Base-by-base conservation (phyloP, 768 basidiomycete species). In the Lentinus tigrinus region DNA sequence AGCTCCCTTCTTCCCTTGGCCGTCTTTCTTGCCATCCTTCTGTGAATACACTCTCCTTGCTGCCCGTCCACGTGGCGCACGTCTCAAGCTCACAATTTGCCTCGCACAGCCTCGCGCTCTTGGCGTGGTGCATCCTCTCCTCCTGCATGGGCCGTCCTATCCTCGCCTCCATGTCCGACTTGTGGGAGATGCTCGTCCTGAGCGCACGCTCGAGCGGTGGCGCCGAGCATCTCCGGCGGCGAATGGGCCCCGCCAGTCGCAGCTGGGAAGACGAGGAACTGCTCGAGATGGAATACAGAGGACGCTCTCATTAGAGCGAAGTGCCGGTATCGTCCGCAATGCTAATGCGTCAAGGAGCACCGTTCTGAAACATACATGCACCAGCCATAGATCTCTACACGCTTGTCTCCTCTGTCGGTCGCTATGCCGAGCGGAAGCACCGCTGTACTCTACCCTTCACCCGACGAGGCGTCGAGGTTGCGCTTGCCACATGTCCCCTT, bases 121-220 rank as follows among this genome's bases (percentile, higher is more conserved):
- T 88, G 7, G 77, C 78, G 40, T 87, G 87, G 84, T 89, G 87
- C 65, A 70, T 87, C 58, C 70, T 89, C 49, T 86, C 85, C 34
- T 88, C 86, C 7, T 87, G 87, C 72, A 68, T 88, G 57, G 87
- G 87, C 27, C 72, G 74, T 2, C 73, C 83, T 4, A 70, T 85
- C 38, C 72, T 77, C 47, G 72, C 70, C 27, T 69, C 73, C n/a
- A 60, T 84, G 23, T 73, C 74, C 31, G 76, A 76, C 43, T 63
- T 85, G 23, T 84, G 82, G 82, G 74, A 80, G 44, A 75, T 75
- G 57, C 58, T 72, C 28, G 63, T 77, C 23, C 69, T 81, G 50
- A 78, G 78, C 54, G 74, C 80, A 38, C 72, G 70, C 50, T 65
- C 63, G 36, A 58, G 62, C 36, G 54, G 54, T 36, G 51, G 54